Base-by-base conservation (phyloP, 768 basidiomycete genomes). In the Calocera viscosa region DNA sequence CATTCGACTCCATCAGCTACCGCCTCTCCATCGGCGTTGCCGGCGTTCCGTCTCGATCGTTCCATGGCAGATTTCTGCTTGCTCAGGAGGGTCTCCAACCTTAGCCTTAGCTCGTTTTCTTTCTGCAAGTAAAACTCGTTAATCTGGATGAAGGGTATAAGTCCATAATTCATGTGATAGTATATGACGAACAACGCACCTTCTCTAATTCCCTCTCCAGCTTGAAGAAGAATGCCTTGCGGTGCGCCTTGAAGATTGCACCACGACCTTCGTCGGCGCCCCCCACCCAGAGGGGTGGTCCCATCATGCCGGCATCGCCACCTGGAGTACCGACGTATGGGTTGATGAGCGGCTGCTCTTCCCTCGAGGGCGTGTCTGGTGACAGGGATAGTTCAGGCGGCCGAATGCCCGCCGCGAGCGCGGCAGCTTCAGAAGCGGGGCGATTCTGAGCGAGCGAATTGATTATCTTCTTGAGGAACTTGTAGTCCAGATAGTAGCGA, bases 161-260 rank as follows among this genome's bases (percentile, higher is more conserved):
- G 41, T 33, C 8, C 17, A 49, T 34, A 53, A 35, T 12, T n/a
- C 24, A 64, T 10, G 1, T 19, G 22, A 5, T 64, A 24, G 24
- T 11, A 35, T 60, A 34, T 30, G 22, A 49, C n/a, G 38, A 65
- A 39, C 11, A 11, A 32, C 80, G 70, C 71, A 89, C 95, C 86
- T 98, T 99, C 78, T 98, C 96, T 24, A 98, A 80, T 76, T 99
- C 96, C 24, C 95, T 84, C 75, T 97, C 94, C 0, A 99, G 84
- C 75, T 94, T 98, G 83, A 96, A 98, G 81, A 99, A 98, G 81
- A 98, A 99, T 1, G 93, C 92, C 2, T 94, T 91, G 74, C 94
- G 92, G 79, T 95, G 92, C 16, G 94, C 92, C 73, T 89, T 91
- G 71, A 97, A 94, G 73, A 91, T 88, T 19, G 89, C 84, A 0